Evolutionary conservation across 331 rosid genomes (phyloP).

Genomic region (Spiraea crenata): DNA sequence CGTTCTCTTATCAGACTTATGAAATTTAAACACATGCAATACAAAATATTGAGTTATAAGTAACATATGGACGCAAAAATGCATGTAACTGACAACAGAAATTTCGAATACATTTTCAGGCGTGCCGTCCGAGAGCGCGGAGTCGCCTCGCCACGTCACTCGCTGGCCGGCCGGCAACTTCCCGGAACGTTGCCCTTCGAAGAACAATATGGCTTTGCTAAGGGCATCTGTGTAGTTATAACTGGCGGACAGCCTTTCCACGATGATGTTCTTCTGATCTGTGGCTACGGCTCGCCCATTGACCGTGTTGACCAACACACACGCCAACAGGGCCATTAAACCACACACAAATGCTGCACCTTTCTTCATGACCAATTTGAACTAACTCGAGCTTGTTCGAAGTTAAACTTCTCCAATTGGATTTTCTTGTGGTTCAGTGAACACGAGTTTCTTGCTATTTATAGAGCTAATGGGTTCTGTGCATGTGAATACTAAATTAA

Average conservation of each 20-base stretch:
- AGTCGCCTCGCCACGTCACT: conserved; percentile 70
- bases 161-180: conserved; percentile 57
- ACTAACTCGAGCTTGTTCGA: too few species aligned
- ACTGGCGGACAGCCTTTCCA: conserved; percentile 17
- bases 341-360: conserved; percentile 7
- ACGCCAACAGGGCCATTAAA: conserved; percentile 26
- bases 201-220: conserved; percentile 65
- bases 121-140: conserved; percentile 74
- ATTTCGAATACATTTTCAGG: conserved; percentile 40
- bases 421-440: too few species aligned
- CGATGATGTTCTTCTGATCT: conserved; percentile 8
- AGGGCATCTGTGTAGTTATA: conserved; percentile 65
- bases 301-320: conserved; percentile 24
- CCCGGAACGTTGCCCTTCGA: conserved; percentile 87
- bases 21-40: neutral
- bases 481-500: neutral
- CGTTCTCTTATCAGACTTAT: neutral
- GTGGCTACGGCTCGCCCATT: conserved; percentile 31
- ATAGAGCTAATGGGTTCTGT: neutral
- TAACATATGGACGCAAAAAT: neutral
- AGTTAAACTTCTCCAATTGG: too few species aligned
- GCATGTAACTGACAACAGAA: neutral
- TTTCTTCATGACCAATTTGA: neutral
- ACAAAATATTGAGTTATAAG: neutral
- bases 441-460: neutral